Evolutionary conservation across 2,329 filamentous ascomycete genomes (phyloP), one percentile per base, ranked within the genome.

Genomic region (Aspergillus amoenus): DNA sequence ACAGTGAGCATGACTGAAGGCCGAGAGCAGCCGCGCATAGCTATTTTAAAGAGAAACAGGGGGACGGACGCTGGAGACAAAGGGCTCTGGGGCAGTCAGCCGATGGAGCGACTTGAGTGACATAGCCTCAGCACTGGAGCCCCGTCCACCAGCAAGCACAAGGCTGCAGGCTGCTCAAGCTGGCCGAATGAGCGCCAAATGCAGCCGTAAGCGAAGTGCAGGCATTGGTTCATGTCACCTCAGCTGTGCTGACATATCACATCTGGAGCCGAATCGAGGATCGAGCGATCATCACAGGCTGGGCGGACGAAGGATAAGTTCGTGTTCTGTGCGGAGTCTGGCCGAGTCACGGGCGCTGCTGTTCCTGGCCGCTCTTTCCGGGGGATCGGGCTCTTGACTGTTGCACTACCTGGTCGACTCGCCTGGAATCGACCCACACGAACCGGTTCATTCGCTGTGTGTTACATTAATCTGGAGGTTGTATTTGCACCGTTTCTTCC

Each of bases 191-290:
- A 30, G 27, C 27, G 3, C 27, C 9, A 30, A 30, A 30, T 30
- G n/a, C 30, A 47, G 44, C 44, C 21, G 22, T 12, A 37, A 52
- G 50, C 24, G 50, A 44, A 24, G 11, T 12, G 6, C 11, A 15
- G 27, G n/a, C 12, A 40, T 46, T 54, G 51, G 51, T 47, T 46
- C 51, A 54, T 54, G 51, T 24, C 27, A 54, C 42, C 42, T 8
- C 24, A 47, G 51, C 18, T 44, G 44, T 24, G 47, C 52, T 54
- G 52, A 54, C 52, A 47, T 12, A 47, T 47, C 44, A 40, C 32
- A 30, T 47, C 24, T 12, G 5, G 27, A 21, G n/a, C 21, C 40
- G 50, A 52, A 27, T 41, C 40, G 24, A 48, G 45, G 45, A 48
- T 37, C 45, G n/a, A 48, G 12, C n/a, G 9, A 37, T 45, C 27